phyloP scores from a whole-genome alignment of 2,329 filamentous ascomycete genomes.

The Colletotrichum lini region DNA sequence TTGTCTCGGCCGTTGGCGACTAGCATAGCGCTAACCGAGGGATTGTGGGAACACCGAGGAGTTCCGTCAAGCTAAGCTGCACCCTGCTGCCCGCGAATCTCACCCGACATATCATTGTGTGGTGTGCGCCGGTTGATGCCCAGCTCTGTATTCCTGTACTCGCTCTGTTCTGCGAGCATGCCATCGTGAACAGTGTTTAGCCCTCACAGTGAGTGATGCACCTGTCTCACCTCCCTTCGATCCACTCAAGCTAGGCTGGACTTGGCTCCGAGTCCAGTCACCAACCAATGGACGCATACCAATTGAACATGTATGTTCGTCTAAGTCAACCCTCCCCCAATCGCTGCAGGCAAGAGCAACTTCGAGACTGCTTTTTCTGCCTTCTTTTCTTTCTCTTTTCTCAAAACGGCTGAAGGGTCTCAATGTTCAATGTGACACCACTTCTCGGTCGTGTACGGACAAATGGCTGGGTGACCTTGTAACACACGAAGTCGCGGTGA shows the following conservation, averaged over 20 bases:
- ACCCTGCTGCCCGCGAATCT: slow-evolving; percentile 77
- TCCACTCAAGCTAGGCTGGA: neutral
- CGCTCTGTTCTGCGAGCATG: slow-evolving; percentile 82
- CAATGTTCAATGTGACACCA: slow-evolving; percentile 75
- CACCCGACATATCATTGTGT: slow-evolving; percentile 81
- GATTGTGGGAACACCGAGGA: slow-evolving; percentile 55
- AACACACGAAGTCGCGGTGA: slow-evolving; percentile 40
- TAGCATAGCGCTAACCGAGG: slow-evolving; percentile 68
- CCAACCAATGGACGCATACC: slow-evolving; percentile 24
- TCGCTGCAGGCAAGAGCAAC: slow-evolving; percentile 71
- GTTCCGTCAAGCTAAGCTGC: slow-evolving; percentile 66
- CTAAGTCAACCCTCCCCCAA: slow-evolving; percentile 46
- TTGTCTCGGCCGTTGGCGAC: slow-evolving; percentile 80
- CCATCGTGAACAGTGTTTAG: slow-evolving; percentile 78
- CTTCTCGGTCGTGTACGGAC: slow-evolving; percentile 66
- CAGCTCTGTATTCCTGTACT: slow-evolving; percentile 84
- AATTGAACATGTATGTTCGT: neutral
- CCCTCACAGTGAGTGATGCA: slow-evolving; percentile 67
- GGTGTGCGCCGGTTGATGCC: slow-evolving; percentile 75
- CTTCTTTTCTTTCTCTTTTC: slow-evolving; percentile 72
- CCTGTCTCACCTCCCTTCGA: too few relatives aligned
- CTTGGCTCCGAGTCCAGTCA: neutral
- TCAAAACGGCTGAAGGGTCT: slow-evolving; percentile 78
- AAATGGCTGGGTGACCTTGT: slow-evolving; percentile 45
- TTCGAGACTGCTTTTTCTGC: slow-evolving; percentile 78